Percentiles rank a stretch among this genome's conserved stretches.
Evolutionary conservation across 768 basidiomycete genomes (phyloP).

Genomic region (Trametes cubensis): DNA sequence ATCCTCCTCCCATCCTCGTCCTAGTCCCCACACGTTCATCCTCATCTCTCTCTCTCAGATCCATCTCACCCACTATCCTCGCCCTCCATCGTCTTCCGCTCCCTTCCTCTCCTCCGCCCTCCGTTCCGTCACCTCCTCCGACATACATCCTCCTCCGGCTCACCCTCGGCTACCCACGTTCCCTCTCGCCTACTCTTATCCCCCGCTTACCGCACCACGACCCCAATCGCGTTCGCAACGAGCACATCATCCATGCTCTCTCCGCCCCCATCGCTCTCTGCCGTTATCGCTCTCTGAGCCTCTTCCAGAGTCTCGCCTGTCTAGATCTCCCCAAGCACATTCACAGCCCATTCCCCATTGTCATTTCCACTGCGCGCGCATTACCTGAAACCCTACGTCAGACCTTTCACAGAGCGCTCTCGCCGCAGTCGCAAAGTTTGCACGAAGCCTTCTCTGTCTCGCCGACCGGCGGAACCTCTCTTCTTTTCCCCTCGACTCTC

Average conservation of each 20-base stretch:
- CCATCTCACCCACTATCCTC: constrained; percentile 1
- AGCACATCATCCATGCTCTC: background rate
- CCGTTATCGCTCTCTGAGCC: background rate
- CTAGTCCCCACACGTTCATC: background rate
- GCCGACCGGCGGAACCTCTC: constrained; percentile 20
- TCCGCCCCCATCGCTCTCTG: too few relatives aligned
- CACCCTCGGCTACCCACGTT: constrained; percentile 1
- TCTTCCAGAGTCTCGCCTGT: background rate
- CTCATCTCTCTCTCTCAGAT: background rate
- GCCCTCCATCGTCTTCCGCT: constrained; percentile 4
- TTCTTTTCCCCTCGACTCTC: constrained; percentile 3
- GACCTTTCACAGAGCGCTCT: constrained; percentile 15
- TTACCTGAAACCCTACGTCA: constrained; percentile 9
- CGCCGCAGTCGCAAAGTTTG: constrained; percentile 12
- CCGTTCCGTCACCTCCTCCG: constrained; percentile 11
- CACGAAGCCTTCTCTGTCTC: constrained; percentile 19
- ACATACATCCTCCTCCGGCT: constrained; percentile 3
- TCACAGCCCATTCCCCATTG: background rate
- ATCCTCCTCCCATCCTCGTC: background rate
- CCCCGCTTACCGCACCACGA: constrained; percentile 7
- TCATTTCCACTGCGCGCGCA: background rate
- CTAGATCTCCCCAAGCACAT: background rate
- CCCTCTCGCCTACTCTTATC: background rate
- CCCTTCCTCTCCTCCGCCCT: constrained; percentile 11
- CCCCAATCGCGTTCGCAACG: constrained; percentile 17